Evolutionary conservation across 257 asterid species (phyloP), one percentile per base, ranked within the genome.

Genomic region (Gentiana dahurica): DNA sequence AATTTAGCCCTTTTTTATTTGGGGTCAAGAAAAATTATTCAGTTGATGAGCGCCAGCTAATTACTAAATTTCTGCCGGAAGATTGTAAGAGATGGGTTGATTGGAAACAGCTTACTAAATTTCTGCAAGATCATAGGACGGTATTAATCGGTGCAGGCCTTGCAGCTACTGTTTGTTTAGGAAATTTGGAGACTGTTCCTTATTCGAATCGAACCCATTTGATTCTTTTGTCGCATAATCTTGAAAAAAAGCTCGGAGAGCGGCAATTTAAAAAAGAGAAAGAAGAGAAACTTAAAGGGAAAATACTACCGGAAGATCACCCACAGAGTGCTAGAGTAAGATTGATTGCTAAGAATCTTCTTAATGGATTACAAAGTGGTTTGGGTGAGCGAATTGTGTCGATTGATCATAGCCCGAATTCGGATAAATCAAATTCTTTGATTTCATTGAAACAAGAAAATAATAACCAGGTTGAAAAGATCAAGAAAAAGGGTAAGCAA

Each of bases 171-270:
- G 67, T 88, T 1, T 92, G 85, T 53, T 69, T 72, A 36, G 98
- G 98, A 67, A 77, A 92, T 76, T 66, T 77, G 59, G 95, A 92
- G 72, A 77, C 95, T 15, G 82, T 88, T 47, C 98, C 98, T 35
- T 80, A 77, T 53, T 79, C 97, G 0, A 92, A 92, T 44, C 65
- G 98, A 55, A 85, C 81, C 58, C 98, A 92, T 78, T 81, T 92
- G 13, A 95, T 92, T 68, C 69, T 92, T 34, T 52, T 92, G 63
- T 92, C 95, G 1, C 68, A 65, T 47, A 65, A 51, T 51, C 64
- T 83, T 0, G 98, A 92, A 63, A 76, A 47, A 57, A 59, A 76
- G 35, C 37, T 92, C 2, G 98, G 98, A 38, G 97, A 92, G 63
- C 13, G 11, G 13, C 72, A 83, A 58, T 92, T 92, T 57, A 66